phyloP scores from a whole-genome alignment of 2,329 filamentous ascomycete species.

The Fusarium graminum region DNA sequence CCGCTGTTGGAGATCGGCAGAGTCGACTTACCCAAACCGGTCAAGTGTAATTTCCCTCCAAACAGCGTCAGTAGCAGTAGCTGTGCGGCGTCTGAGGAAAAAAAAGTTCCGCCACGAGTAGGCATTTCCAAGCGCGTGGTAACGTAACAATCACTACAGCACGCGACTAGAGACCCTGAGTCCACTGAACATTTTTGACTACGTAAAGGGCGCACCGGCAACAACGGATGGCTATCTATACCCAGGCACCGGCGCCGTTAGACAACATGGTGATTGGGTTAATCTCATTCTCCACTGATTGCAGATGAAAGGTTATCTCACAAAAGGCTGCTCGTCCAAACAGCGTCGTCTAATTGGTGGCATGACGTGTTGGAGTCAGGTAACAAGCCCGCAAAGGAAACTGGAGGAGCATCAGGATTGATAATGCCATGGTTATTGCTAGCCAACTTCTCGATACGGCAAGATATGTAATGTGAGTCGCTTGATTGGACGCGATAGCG shows the following conservation, averaged over 20 bases:
- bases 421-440: constrained; percentile 13
- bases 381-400: constrained; percentile 11
- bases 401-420: constrained; percentile 10
- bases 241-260: constrained; percentile 21
- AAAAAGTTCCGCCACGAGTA: neutral
- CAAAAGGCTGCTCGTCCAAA: constrained; percentile 7
- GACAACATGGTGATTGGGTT: constrained; percentile 33
- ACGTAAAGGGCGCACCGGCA: constrained; percentile 24
- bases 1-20: constrained; percentile 8
- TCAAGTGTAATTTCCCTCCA: neutral
- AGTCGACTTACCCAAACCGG: constrained; percentile 1
- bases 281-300: constrained; percentile 20
- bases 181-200: constrained; percentile 15
- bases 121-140: constrained; percentile 23
- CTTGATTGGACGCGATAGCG: neutral
- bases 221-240: constrained; percentile 25
- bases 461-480: constrained; percentile 5
- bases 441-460: constrained; percentile 29
- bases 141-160: constrained; percentile 20
- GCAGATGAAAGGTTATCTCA: constrained; percentile 24
- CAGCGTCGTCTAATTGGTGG: constrained; percentile 17
- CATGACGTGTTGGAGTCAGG: constrained; percentile 23
- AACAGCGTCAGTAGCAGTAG: too few relatives aligned
- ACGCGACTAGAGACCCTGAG: constrained; percentile 7
- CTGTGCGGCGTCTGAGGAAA: too few relatives aligned